Evolutionary conservation across 495 filamentous ascomycete genomes (phyloP).

Genomic region (Talaromyces thailandensis): DNA sequence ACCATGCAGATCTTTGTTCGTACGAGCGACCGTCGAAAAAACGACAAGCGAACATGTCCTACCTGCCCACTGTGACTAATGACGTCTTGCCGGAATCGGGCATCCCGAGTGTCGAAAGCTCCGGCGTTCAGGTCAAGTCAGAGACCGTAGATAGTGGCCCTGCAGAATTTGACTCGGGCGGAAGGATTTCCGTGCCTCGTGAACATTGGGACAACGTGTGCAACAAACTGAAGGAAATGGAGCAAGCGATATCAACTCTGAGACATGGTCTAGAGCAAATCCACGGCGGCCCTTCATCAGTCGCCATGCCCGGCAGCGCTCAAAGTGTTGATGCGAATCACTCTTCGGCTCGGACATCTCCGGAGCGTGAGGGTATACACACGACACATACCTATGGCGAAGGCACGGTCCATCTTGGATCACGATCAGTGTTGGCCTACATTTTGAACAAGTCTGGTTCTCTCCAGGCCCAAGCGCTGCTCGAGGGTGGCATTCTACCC

Average conservation of each 20-base stretch:
- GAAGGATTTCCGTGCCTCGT: slow-evolving; percentile 20
- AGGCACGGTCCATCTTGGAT: slow-evolving; percentile 48
- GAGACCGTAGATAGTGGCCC: slow-evolving; percentile 3
- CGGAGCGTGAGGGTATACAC: slow-evolving; percentile 38
- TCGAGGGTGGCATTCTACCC: slow-evolving; percentile 70
- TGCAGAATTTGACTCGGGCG: not conserved
- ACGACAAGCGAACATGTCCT: slow-evolving; percentile 16
- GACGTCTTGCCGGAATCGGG: not conserved
- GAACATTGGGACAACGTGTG: slow-evolving; percentile 39
- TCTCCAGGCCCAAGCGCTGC: slow-evolving; percentile 42
- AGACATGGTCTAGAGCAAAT: slow-evolving; percentile 10
- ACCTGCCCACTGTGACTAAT: not conserved
- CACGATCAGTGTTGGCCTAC: slow-evolving; percentile 44
- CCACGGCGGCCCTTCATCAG: not conserved
- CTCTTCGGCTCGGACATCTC: slow-evolving; percentile 4
- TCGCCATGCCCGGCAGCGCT: not conserved
- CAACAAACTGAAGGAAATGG: slow-evolving; percentile 36
- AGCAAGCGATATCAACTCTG: slow-evolving; percentile 31
- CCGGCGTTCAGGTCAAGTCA: not conserved
- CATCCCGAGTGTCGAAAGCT: not conserved
- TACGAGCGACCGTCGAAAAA: slow-evolving; percentile 57
- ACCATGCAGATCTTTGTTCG: slow-evolving; percentile 56
- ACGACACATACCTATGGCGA: slow-evolving; percentile 32
- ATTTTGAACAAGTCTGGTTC: slow-evolving; percentile 32
- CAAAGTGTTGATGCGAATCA: slow-evolving; percentile 1